A percentile compares a stretch with the other conserved stretches of the same genome.
phyloP scores from a whole-genome alignment of 208 protist species.

The Leishmania martiniquensis region DNA sequence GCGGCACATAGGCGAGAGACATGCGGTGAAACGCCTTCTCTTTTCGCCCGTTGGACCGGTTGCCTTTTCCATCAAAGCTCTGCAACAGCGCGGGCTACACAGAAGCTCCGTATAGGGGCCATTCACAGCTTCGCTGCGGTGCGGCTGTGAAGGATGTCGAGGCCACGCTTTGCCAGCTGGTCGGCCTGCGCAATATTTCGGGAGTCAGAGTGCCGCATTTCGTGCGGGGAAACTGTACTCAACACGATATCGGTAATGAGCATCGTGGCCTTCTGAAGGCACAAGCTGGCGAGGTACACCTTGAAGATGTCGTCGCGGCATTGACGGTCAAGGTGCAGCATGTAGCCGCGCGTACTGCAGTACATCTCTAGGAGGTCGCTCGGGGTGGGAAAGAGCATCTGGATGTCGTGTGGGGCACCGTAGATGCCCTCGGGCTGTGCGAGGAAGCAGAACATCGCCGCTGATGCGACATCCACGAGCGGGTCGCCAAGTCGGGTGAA shows the following conservation, averaged over 20 bases:
- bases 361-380: constrained; percentile 71
- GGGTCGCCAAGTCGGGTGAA: constrained; percentile 64
- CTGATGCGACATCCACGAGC: constrained; percentile 65
- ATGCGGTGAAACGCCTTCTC: background rate
- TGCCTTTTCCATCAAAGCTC: background rate
- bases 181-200: constrained; percentile 59
- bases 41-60: background rate
- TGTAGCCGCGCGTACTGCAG: constrained; percentile 67
- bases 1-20: background rate
- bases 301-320: constrained; percentile 73
- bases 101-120: too few species aligned
- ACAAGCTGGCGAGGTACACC: constrained; percentile 69
- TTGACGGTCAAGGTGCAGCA: constrained; percentile 53
- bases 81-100: background rate
- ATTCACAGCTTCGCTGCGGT: constrained; percentile 41
- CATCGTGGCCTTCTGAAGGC: constrained; percentile 49
- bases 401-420: constrained; percentile 39
- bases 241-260: constrained; percentile 41
- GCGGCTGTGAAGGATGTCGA: constrained; percentile 51
- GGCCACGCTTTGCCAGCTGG: constrained; percentile 53
- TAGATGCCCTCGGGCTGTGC: constrained; percentile 58
- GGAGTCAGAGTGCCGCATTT: constrained; percentile 24
- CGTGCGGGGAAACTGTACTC: background rate
- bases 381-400: constrained; percentile 59
- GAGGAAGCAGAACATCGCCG: constrained; percentile 54